A percentile compares a stretch with the other conserved stretches of the same genome.
Evolutionary conservation across 176 grass and related monocot genomes (phyloP).

Genomic region (Oryza australiensis): DNA sequence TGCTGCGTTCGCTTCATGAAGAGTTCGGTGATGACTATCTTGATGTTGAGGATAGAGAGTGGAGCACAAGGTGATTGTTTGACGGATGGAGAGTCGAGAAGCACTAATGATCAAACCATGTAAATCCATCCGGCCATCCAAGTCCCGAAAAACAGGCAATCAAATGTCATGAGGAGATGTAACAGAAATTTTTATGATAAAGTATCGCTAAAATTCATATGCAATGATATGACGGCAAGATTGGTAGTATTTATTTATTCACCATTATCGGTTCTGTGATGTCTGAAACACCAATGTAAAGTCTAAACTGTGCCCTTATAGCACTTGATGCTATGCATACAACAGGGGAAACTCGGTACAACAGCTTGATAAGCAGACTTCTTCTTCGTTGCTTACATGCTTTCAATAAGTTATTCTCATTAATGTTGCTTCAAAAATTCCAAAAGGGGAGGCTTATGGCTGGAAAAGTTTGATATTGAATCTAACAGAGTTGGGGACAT

Average conservation of each 20-base stretch:
- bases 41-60: neutral
- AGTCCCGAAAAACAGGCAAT: neutral
- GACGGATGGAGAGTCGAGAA: too few relatives aligned
- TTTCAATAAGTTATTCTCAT: too few relatives aligned
- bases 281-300: constrained; percentile 11
- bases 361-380: neutral
- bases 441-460: neutral
- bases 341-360: neutral
- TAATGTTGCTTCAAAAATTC: neutral
- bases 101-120: too few relatives aligned
- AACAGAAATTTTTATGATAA: neutral
- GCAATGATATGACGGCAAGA: neutral
- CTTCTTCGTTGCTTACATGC: too few relatives aligned
- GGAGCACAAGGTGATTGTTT: neutral
- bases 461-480: constrained; percentile 5
- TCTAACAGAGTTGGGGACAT: neutral
- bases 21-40: constrained; percentile 30
- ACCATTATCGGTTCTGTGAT: neutral
- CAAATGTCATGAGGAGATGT: neutral
- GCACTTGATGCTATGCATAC: neutral
- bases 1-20: constrained; percentile 37
- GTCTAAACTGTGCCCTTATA: neutral
- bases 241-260: neutral
- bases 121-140: neutral
- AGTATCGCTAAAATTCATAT: neutral